These are phyloP conservation scores for Citrus maxima DNA, from an alignment of 345 rosid genomes.

Conservation along the genomic window DNA sequence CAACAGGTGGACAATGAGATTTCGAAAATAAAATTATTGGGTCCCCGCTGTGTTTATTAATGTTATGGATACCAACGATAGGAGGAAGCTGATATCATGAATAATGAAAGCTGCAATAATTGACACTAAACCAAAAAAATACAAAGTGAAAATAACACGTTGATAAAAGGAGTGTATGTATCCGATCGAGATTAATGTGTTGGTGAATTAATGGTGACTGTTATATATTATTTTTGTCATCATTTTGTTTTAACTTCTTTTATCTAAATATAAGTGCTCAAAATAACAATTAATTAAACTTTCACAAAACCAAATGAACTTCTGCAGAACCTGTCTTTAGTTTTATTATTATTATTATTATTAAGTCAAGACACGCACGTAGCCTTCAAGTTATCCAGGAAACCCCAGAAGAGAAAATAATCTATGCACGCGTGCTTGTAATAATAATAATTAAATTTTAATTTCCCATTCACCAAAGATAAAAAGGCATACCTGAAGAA, in stretches of 20 bases:
- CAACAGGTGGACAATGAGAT: neutral
- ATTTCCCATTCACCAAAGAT: no score
- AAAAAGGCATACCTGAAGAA: neutral
- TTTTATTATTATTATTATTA: neutral
- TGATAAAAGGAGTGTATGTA: no score
- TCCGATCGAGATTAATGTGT: no score
- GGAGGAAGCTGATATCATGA: neutral
- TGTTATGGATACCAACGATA: neutral
- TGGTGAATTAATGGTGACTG: no score
- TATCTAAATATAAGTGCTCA: neutral
- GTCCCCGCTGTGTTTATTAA: neutral
- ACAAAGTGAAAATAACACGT: no score
- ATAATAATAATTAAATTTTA: no score
- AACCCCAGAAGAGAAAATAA: no score
- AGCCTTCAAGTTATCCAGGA: no score
- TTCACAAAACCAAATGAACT: neutral
- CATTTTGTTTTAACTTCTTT: no score
- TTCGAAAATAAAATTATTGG: neutral
- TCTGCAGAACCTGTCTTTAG: neutral
- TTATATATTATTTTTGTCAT: no score
- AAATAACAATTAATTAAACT: neutral
- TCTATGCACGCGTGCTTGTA: no score
- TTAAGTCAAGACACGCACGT: neutral
- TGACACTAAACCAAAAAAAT: neutral
- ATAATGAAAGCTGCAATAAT: no score